These are phyloP conservation scores for Atractiella rhizophila DNA, from an alignment of 768 basidiomycete genomes.

Conservation along the genomic window DNA sequence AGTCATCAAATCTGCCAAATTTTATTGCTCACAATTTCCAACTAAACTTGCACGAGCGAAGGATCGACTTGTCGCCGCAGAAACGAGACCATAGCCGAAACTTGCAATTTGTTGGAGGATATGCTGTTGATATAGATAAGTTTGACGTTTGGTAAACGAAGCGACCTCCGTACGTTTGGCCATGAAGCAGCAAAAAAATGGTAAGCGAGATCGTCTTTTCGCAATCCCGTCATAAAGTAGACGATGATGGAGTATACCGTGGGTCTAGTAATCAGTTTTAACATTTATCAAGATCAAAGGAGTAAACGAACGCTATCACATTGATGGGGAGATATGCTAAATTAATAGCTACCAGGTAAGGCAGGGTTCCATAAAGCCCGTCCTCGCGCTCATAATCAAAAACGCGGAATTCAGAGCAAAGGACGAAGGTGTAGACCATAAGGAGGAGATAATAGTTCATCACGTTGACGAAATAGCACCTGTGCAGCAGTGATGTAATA, in stretches of 20 bases:
- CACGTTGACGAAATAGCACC: constrained; percentile 2
- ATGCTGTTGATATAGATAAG: not conserved
- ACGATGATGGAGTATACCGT: constrained; percentile 19
- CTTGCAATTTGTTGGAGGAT: constrained; percentile 10
- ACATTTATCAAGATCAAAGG: not conserved
- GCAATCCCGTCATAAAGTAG: constrained; percentile 21
- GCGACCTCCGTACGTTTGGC: constrained; percentile 21
- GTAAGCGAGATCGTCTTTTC: constrained; percentile 22
- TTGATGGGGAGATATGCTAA: constrained; percentile 24
- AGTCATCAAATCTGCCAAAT: not conserved
- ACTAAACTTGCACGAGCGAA: constrained; percentile 22
- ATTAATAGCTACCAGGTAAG: constrained; percentile 25
- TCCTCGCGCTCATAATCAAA: constrained; percentile 29
- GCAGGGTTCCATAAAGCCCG: constrained; percentile 18
- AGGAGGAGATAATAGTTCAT: constrained; percentile 8
- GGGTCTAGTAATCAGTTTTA: constrained; percentile 4
- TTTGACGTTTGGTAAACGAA: too few species aligned
- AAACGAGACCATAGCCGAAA: constrained; percentile 18
- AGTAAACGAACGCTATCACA: constrained; percentile 14
- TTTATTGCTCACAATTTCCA: constrained; percentile 12
- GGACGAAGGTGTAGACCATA: constrained; percentile 21
- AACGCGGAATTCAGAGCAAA: constrained; percentile 23
- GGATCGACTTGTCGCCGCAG: constrained; percentile 18
- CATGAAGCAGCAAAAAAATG: constrained; percentile 22
- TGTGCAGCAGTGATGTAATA: not conserved